Evolutionary conservation across 2,329 filamentous ascomycete species (phyloP), one percentile per base, ranked within the genome.

Genomic region (Nemania bipapillata): DNA sequence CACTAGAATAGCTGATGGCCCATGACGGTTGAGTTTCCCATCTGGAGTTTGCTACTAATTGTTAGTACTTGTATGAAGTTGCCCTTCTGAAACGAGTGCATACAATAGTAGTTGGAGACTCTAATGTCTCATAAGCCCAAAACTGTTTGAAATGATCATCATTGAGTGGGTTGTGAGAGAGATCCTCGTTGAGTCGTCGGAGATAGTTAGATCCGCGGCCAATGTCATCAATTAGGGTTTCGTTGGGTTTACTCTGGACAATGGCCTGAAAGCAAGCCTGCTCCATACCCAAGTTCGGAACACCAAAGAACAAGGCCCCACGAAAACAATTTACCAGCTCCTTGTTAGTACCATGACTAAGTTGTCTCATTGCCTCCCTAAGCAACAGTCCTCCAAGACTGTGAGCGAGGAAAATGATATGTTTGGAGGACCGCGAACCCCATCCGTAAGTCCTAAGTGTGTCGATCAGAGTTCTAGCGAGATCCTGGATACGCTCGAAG

Each of bases 331-430:
- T 26, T 5, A 58, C 32, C 17, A 67, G 42, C 12, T 9, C 37
- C 17, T 24, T 45, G 20, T 60, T 56, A 12, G 28, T 30, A 12
- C 30, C 2, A 26, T 30, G 37, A 2, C 30, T 22, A 30, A 69
- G 52, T 15, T 60, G 52, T 20, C 73, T 53, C 17, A 76, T 63
- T 11, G 71, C 68, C 11, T 77, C 63, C 45, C 75, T 77, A 1
- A 77, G 30, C 1, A 78, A 63, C 5, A 78, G 66, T 17, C 75
- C 76, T 9, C 75, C 76, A 8, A 78, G 66, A 54, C 76, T 77
- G 50, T 77, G 75, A 0, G 75, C 75, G 2, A 78, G 65, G 45
- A 78, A 78, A 1, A 73, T 24, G 3, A 77, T 28, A 2, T 69
- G 72, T 24, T 74, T 77, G 12, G 70, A 68, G 4, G 54, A 61